Evolutionary conservation across 768 basidiomycete genomes (phyloP), one percentile per base, ranked within the genome.

Genomic region (Filobasidium wieringae): DNA sequence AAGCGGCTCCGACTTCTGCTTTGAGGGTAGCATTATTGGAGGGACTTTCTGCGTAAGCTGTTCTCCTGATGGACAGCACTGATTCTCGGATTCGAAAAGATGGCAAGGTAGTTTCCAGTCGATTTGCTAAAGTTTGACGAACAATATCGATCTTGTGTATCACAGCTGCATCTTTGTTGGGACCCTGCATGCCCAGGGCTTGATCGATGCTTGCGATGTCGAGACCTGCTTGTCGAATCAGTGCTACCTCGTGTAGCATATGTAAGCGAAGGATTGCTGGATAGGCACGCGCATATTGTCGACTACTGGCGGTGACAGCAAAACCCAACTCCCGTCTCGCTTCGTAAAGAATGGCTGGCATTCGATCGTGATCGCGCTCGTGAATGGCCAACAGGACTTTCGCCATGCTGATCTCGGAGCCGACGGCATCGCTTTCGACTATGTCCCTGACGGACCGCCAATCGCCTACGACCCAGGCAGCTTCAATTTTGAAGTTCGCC

Each of bases 391-490:
- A 76, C 19, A 97, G 78, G 14, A 90, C 81, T 29, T 83, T 80
- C 4, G 85, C 91, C 53, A 92, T 83, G 34, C 84, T 81, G 32
- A 84, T 78, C 27, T 85, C 79, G 0, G 88, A 78, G 12, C 75
- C 71, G n/a, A 56, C 51, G 12, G 68, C 65, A 1, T 66, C 63
- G 8, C 52, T 41, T n/a, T 66, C 53, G 22, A 84, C 79, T 40
- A 88, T 77, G 17, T 75, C 74, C 52, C 82, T 78, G 15, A 99
- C 86, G 51, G 86, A 85, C 2, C 80, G 78, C 91, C 92, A 97
- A 63, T 91, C 89, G 5, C 89, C 87, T 32, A 90, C 85, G 81
- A 92, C 92, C 85, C 91, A 93, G 1, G 89, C 87, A 60, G 90
- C 87, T 76, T 99, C 92, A 11, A 87, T 82, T 65, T 89, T 87